Base-by-base conservation (phyloP, 768 basidiomycete species). In the Trametes cingulata region DNA sequence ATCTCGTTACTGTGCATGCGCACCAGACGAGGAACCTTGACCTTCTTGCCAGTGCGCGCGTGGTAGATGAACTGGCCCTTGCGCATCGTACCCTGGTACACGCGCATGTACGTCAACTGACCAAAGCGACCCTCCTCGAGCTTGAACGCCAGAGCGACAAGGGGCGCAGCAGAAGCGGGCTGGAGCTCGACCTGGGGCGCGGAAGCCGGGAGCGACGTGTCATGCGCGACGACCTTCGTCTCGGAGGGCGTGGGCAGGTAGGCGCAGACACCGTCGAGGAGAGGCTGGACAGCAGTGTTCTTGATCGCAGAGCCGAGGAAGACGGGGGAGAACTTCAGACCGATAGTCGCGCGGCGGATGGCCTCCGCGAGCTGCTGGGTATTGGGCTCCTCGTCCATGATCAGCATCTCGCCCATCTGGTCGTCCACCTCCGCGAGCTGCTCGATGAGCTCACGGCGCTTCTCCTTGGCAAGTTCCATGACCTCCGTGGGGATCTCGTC, bases 1-100 rank as follows among this genome's bases (percentile, higher is more conserved):
- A 98, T 98, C 74, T 99, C 96, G 65, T 98, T 92, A 73, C 90
- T 91, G 74, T 99, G 97, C 97, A 99, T 96, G 59, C 94, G 84
- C 58, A 98, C 97, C 65, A 99, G 77, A 39, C 95, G 83, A 2
- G 97, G 95, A 12, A 99, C 92, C 76, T 98, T 98, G 75, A 97
- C 90, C 76, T 88, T 93, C 82, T 98, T 99, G 45, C 95, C 96
- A 20, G 95, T 94, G 40, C 95, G 81, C 9, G 91, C 93, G 69
- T 98, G 97, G 76, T 81, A 94, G 66, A 99, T 94, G 59, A 87
- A 81, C 63, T 81, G 83, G 2, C 91, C 85, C 75, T 91, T 91
- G 77, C 88, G 94, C 73, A 99, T 73, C 39, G 85, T 91, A 29
- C 97, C 97, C 73, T 98, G 97, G 69, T 99, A 99, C 56, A 99